Evolutionary conservation across 257 asterid genomes (phyloP).

Genomic region (Anisodus acutangulus): DNA sequence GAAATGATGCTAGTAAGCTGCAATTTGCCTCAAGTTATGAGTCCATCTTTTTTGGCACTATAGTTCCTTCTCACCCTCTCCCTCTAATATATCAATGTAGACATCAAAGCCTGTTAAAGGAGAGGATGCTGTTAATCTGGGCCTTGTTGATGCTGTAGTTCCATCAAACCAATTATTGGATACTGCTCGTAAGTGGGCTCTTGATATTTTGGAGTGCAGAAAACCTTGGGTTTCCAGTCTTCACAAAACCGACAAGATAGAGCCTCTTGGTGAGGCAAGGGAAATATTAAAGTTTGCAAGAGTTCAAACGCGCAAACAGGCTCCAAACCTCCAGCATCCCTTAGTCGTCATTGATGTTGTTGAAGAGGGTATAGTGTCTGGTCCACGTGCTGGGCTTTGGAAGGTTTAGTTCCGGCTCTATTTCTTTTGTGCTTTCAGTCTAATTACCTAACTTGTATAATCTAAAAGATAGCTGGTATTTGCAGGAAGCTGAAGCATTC

Average conservation of each 20-base stretch:
- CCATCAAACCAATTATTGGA: constrained; percentile 67
- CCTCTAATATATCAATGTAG: constrained; percentile 46
- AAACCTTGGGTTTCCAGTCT: constrained; percentile 85
- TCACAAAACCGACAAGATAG: constrained; percentile 83
- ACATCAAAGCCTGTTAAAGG: constrained; percentile 94
- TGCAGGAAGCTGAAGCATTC: constrained; percentile 91
- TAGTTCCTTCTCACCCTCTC: constrained; percentile 13
- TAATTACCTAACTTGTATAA: not conserved
- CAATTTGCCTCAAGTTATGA: constrained; percentile 18
- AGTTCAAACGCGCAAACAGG: constrained; percentile 82
- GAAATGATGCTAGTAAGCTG: constrained; percentile 94
- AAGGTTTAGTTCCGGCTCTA: constrained; percentile 58
- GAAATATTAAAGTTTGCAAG: constrained; percentile 93
- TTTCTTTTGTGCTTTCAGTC: constrained; percentile 28
- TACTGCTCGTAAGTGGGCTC: constrained; percentile 89
- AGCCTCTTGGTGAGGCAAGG: constrained; percentile 89
- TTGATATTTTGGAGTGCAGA: constrained; percentile 75
- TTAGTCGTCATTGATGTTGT: constrained; percentile 84
- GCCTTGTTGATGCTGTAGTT: constrained; percentile 92
- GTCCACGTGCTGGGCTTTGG: constrained; percentile 88
- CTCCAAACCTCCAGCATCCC: constrained; percentile 96
- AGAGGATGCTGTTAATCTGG: constrained; percentile 81
- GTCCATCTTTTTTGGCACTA: not conserved
- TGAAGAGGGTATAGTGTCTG: constrained; percentile 92
- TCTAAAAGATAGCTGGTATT: constrained; percentile 27